Conservation (phyloP, 148 eudicot species). For the Tetragonia tetragonoides region DNA sequence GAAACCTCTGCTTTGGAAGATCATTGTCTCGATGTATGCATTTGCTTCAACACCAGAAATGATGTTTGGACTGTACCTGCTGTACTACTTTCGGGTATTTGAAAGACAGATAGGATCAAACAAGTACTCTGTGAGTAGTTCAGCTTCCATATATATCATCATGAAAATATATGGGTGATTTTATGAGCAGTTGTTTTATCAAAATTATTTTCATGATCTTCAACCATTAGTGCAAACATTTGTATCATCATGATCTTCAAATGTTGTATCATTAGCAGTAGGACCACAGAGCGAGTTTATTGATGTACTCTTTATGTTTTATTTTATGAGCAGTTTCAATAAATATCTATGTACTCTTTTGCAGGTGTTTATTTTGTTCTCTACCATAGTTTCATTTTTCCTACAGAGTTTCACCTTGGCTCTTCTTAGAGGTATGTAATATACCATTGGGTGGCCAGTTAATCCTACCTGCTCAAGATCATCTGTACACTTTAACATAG, state of each 20-base stretch:
- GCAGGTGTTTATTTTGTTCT: constrained; percentile 89
- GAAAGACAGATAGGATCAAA: constrained; percentile 98
- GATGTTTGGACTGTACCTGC: constrained; percentile 77
- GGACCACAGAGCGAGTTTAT: not conserved
- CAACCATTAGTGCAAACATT: not conserved
- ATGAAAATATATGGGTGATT: too few species aligned
- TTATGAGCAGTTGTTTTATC: too few species aligned
- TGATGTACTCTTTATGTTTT: not conserved
- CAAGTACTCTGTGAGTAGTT: constrained; percentile 75
- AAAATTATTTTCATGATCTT: not conserved
- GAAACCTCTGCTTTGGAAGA: constrained; percentile 83
- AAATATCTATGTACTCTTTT: constrained; percentile 1
- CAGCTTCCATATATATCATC: not conserved
- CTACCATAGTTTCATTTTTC: constrained; percentile 53
- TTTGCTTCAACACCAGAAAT: constrained; percentile 91
- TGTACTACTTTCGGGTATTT: constrained; percentile 92
- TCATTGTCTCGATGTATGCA: constrained; percentile 66
- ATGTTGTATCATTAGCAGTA: constrained; percentile 6
- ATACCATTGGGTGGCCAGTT: not conserved
- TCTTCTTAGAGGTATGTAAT: constrained; percentile 61
- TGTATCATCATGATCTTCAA: not conserved
- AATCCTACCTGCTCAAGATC: not conserved
- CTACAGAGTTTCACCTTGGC: constrained; percentile 51
- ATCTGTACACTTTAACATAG: not conserved
- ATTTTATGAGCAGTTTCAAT: not conserved